A percentile compares a stretch with the other conserved stretches of the same genome.
These are phyloP conservation scores for Penicillium sp. DNA, from an alignment of 2,329 filamentous ascomycete genomes.

Conservation along the genomic window DNA sequence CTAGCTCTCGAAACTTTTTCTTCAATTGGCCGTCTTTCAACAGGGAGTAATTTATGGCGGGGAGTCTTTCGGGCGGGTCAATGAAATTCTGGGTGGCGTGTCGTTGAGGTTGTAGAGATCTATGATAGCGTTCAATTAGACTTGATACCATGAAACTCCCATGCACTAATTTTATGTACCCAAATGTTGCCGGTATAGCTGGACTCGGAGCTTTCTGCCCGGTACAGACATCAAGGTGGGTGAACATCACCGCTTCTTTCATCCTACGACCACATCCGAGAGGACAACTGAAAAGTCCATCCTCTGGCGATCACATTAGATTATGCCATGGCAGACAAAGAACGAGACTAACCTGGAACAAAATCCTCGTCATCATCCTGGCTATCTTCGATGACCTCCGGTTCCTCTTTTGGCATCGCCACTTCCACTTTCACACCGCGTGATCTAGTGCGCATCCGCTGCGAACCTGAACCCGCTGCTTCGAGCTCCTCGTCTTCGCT, in stretches of 20 bases:
- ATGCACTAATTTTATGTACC: slow-evolving; percentile 22
- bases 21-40: slow-evolving; percentile 75
- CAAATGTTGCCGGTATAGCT: slow-evolving; percentile 22
- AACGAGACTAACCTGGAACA: slow-evolving; percentile 30
- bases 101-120: slow-evolving; percentile 22
- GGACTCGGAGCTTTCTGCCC: slow-evolving; percentile 17
- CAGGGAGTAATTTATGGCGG: slow-evolving; percentile 80
- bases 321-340: not conserved
- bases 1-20: slow-evolving; percentile 78
- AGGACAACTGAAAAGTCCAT: slow-evolving; percentile 79
- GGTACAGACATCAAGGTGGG: slow-evolving; percentile 72
- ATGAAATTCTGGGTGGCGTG: slow-evolving; percentile 15
- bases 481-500: slow-evolving; percentile 40
- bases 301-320: slow-evolving; percentile 49
- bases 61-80: slow-evolving; percentile 61
- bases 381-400: slow-evolving; percentile 41
- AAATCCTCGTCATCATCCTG: slow-evolving; percentile 44
- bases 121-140: slow-evolving; percentile 22
- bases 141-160: not conserved
- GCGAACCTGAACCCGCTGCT: slow-evolving; percentile 29
- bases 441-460: slow-evolving; percentile 38
- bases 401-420: slow-evolving; percentile 6
- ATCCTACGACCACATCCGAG: slow-evolving; percentile 71
- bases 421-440: slow-evolving; percentile 20
- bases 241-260: slow-evolving; percentile 73